Base-by-base conservation (phyloP, 1,284 basidiomycete species). In the Abortiporus biennis region DNA sequence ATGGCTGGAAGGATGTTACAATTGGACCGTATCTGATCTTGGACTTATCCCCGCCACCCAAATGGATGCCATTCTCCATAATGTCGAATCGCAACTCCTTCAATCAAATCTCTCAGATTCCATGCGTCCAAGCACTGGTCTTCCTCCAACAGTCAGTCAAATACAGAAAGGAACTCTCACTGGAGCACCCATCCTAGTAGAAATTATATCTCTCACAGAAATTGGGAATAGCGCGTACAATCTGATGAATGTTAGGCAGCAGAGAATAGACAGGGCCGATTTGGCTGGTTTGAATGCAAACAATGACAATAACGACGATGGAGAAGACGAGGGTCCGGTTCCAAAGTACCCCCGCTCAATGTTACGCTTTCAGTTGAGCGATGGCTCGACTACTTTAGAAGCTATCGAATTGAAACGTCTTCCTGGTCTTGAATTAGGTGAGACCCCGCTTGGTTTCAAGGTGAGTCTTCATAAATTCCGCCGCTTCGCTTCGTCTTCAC, bases 341-440 rank as follows among this genome's bases (percentile, higher is more conserved):
- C 85, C 86, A 2, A 82, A 76, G 47, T 90, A 83, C 56, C 76
- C 85, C 3, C 65, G 83, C 35, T 72, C 76, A 23, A 86, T 84
- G 76, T 66, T 90, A 40, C 71, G 64, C 27, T 68, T 90, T 24
- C 68, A 78, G 48, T 60, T 90, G 37, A 80, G 72, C 45, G 87
- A 90, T 53, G 86, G 86, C 19, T 54, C 63, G 2, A 72, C 69
- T 2, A 69, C 61, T 2, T 55, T 89, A 16, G 68, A 69, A n/a
- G 86, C 82, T 2, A 78, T 88, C 46, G 86, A 90, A 54, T 84
- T 78, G 49, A 71, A 71, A 34, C 61, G 64, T 8, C 54, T 90
- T 24, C 73, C 76, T 3, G 65, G 78, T 35, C 49, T 90, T 13
- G 67, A 72, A 37, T 69, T 90, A 2, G 82, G 79, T 8, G 71